Conservation (phyloP, 2,329 filamentous ascomycete species). For the Cytospora leucostoma region DNA sequence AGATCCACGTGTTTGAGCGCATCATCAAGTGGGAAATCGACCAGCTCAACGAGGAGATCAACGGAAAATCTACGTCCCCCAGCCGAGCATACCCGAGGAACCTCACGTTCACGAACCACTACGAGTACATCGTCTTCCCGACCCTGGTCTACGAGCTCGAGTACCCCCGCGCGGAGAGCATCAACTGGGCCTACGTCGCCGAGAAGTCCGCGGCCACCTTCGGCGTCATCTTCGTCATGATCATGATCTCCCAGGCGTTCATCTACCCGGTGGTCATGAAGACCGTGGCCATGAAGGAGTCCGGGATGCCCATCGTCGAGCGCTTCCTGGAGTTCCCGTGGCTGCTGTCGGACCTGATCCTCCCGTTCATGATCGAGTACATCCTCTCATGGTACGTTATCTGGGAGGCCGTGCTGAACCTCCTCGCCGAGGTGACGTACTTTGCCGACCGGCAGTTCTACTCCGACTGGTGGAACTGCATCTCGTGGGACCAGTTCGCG, state of each 20-base stretch:
- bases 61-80: slow-evolving; percentile 57
- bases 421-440: slow-evolving; percentile 72
- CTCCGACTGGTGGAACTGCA: slow-evolving; percentile 64
- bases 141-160: slow-evolving; percentile 79
- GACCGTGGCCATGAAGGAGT: slow-evolving; percentile 67
- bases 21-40: slow-evolving; percentile 69
- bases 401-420: slow-evolving; percentile 75
- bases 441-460: slow-evolving; percentile 79
- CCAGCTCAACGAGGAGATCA: slow-evolving; percentile 64
- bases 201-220: slow-evolving; percentile 72
- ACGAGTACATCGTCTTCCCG: slow-evolving; percentile 73
- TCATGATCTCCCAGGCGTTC: slow-evolving; percentile 73
- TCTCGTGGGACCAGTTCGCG: slow-evolving; percentile 75
- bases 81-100: slow-evolving; percentile 67
- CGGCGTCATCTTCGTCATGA: slow-evolving; percentile 76
- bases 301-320: slow-evolving; percentile 59
- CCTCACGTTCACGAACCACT: slow-evolving; percentile 64
- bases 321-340: slow-evolving; percentile 71
- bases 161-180: slow-evolving; percentile 67
- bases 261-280: slow-evolving; percentile 76
- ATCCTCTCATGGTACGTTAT: slow-evolving; percentile 79
- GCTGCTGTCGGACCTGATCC: slow-evolving; percentile 73
- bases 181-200: slow-evolving; percentile 73
- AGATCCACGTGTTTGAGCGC: slow-evolving; percentile 64
- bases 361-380: slow-evolving; percentile 79